These are phyloP conservation scores for Chrysoporthe deuterocubensis DNA, from an alignment of 2,329 filamentous ascomycete species.

Conservation along the genomic window DNA sequence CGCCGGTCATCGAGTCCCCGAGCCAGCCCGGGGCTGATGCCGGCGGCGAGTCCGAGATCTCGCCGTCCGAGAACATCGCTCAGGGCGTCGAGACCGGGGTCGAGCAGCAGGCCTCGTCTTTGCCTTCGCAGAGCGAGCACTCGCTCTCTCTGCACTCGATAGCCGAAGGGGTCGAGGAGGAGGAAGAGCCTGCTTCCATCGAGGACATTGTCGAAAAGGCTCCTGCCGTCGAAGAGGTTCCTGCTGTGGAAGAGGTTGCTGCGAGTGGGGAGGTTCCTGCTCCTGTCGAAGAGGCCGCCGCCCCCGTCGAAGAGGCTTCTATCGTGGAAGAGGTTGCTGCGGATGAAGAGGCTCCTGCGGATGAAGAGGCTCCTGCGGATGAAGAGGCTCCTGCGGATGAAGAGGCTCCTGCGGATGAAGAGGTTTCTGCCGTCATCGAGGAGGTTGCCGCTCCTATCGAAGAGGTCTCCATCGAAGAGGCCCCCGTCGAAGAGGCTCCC, in stretches of 20 bases:
- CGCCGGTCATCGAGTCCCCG: constrained; percentile 41
- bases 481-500: no score
- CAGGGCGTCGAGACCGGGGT: no score
- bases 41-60: constrained; percentile 38
- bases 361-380: background rate
- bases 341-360: no score
- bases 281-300: background rate
- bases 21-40: constrained; percentile 43
- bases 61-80: no score
- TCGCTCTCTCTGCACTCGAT: constrained; percentile 51
- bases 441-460: background rate
- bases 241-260: background rate
- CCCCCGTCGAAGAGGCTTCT: background rate
- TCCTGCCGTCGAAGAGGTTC: background rate
- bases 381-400: no score
- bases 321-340: no score
- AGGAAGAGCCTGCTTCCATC: constrained; percentile 11
- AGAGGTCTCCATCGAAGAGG: background rate
- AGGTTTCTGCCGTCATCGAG: background rate
- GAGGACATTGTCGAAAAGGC: background rate
- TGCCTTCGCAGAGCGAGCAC: constrained; percentile 35
- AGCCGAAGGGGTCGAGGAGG: constrained; percentile 44
- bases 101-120: constrained; percentile 13
- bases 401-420: no score
- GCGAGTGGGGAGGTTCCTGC: background rate